phyloP scores from a whole-genome alignment of 2,329 filamentous ascomycete species.

The Ophiostoma australiae region DNA sequence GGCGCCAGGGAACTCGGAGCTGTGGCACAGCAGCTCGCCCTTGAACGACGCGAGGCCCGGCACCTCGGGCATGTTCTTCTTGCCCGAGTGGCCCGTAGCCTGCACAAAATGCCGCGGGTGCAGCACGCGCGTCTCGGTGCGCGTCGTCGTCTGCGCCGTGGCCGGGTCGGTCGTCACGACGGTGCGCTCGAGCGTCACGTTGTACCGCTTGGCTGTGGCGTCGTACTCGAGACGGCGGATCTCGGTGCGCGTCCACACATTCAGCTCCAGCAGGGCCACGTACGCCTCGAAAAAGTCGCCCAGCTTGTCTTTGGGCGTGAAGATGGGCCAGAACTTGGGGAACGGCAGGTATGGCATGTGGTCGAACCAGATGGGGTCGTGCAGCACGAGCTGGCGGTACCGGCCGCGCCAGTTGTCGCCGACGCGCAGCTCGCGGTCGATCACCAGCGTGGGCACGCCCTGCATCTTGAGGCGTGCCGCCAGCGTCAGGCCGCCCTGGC shows the following conservation, averaged over 20 bases:
- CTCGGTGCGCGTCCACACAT: slow-evolving; percentile 57
- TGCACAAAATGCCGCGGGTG: slow-evolving; percentile 61
- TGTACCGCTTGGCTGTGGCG: slow-evolving; percentile 49
- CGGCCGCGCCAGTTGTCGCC: slow-evolving; percentile 61
- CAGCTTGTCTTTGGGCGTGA: slow-evolving; percentile 67
- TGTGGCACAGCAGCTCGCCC: slow-evolving; percentile 52
- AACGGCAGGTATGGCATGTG: slow-evolving; percentile 62
- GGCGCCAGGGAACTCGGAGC: slow-evolving; percentile 47
- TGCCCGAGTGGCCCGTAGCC: slow-evolving; percentile 63
- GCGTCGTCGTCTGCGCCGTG: slow-evolving; percentile 38
- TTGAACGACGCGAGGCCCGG: slow-evolving; percentile 50
- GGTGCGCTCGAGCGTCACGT: slow-evolving; percentile 48
- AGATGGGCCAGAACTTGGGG: slow-evolving; percentile 61
- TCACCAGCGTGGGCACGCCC: slow-evolving; percentile 50
- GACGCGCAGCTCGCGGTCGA: slow-evolving; percentile 53
- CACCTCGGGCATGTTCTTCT: slow-evolving; percentile 56
- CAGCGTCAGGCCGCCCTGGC: slow-evolving; percentile 54
- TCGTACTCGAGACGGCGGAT: slow-evolving; percentile 48
- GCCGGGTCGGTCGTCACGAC: slow-evolving; percentile 31
- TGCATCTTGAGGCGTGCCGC: slow-evolving; percentile 58
- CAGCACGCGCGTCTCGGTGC: slow-evolving; percentile 47
- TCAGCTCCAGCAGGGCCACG: slow-evolving; percentile 59
- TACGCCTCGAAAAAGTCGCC: slow-evolving; percentile 65
- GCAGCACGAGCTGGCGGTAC: slow-evolving; percentile 61
- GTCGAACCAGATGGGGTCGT: slow-evolving; percentile 60